phyloP scores from a whole-genome alignment of 1,284 basidiomycete species.

The Nidula niveotomentosa region DNA sequence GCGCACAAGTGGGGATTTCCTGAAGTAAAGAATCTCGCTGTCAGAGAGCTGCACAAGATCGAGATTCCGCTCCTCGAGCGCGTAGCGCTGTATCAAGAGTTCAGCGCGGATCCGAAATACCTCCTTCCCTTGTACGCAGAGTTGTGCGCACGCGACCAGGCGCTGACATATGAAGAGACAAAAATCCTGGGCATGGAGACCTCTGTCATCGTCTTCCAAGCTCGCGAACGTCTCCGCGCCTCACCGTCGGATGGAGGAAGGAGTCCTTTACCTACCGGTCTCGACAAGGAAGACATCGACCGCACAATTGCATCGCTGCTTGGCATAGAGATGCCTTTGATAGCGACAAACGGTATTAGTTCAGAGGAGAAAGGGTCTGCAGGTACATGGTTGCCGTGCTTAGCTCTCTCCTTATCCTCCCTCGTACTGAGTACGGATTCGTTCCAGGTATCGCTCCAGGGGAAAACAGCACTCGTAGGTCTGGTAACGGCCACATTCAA shows the following conservation, averaged over 20 bases:
- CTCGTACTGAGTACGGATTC: neutral
- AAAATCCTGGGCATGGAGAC: constrained; percentile 47
- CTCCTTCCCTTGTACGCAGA: constrained; percentile 46
- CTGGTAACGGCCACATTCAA: no score
- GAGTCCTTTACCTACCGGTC: neutral
- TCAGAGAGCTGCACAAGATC: constrained; percentile 46
- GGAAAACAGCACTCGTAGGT: no score
- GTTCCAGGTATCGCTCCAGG: neutral
- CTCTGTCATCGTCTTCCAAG: constrained; percentile 29
- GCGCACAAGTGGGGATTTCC: constrained; percentile 48
- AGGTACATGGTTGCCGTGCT: neutral
- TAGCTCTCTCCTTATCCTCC: neutral
- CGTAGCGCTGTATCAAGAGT: constrained; percentile 46
- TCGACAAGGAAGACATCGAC: neutral
- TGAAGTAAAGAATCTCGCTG: constrained; percentile 45
- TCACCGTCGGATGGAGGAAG: neutral
- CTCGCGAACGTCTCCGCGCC: constrained; percentile 10
- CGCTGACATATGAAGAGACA: constrained; percentile 46
- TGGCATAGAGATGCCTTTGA: constrained; percentile 4
- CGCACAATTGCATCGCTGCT: neutral
- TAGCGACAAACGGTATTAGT: neutral
- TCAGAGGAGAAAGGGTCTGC: neutral
- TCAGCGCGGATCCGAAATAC: constrained; percentile 41
- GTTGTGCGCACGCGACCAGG: constrained; percentile 43
- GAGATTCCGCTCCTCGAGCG: constrained; percentile 20